Base-by-base conservation (phyloP, 345 rosid genomes). In the Acer yangbiense region DNA sequence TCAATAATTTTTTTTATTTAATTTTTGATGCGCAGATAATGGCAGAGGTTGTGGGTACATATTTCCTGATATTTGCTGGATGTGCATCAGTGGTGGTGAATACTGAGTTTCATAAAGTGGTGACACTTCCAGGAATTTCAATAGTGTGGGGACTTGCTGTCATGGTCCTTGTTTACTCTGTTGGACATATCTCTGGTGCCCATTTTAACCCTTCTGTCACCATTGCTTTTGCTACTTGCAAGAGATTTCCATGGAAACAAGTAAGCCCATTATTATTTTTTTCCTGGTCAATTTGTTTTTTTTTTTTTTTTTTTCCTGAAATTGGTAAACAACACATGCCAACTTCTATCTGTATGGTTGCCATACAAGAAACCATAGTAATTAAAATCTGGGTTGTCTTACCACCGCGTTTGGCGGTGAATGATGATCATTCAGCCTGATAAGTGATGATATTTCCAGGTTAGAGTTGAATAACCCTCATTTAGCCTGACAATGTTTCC, bases 181-280 rank as follows among this genome's bases (percentile, higher is more conserved):
- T 93, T 2, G 98, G 99, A 21, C 99, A 95, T 76, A 92, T 95
- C 88, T 93, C 99, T 20, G 99, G 99, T 50, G 99, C 97, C 72
- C 98, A 95, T 89, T 92, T 95, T 64, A 95, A 95, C 75, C 99
- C 98, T 6, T 93, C 98, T 6, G 98, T 95, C 82, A 95, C 99
- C 70, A 82, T 93, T 35, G 99, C 99, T 76, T 92, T 92, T 50
- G 99, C 99, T 17, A 79, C 92, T 64, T 88, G 90, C 87, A 87
- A 85, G 55, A 87, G 97, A 68, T 95, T 95, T 77, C 98, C 99
- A 7, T 79, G 89, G 78, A 93, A 86, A 84, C 97, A 90, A 90
- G 98, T 90, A 68, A 72, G 0, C 20, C 43, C 2, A 21, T 17
- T 72, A 18, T 6, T 17, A 27, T 74, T 3, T 43, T 43, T 43